These are phyloP conservation scores for Moricandia moricandioides DNA, from an alignment of 345 rosid species.

Conservation along the genomic window DNA sequence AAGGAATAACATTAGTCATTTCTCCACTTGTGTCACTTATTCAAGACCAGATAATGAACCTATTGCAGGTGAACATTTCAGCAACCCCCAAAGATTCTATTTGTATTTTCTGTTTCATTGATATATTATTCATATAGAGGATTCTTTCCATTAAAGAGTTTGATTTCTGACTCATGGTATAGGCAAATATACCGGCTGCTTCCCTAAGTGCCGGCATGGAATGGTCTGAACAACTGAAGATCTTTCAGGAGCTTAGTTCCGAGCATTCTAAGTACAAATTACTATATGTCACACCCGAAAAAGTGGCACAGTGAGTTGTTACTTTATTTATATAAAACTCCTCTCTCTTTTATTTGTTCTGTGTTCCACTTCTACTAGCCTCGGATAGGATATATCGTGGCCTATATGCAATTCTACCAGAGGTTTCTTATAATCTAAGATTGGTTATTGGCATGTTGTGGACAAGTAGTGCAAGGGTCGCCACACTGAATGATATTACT, in stretches of 20 bases:
- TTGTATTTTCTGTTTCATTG: constrained; percentile 7
- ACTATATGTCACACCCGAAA: constrained; percentile 95
- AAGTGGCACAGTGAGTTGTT: constrained; percentile 89
- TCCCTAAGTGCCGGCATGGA: constrained; percentile 92
- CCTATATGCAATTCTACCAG: constrained; percentile 1
- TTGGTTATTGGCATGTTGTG: constrained; percentile 5
- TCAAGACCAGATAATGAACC: constrained; percentile 98
- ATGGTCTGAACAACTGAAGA: constrained; percentile 94
- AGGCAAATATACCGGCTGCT: constrained; percentile 92
- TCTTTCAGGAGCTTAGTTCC: constrained; percentile 78
- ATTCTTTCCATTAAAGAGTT: constrained; percentile 5
- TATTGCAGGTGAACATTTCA: constrained; percentile 65
- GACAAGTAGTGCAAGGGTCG: background rate
- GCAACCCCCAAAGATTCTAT: constrained; percentile 7
- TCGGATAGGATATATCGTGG: too few relatives aligned
- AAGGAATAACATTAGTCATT: constrained; percentile 89
- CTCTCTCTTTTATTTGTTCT: background rate
- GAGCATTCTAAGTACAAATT: constrained; percentile 83
- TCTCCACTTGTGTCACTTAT: constrained; percentile 96
- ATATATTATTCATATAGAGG: constrained; percentile 12
- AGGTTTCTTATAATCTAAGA: constrained; percentile 7
- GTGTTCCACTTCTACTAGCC: too few relatives aligned
- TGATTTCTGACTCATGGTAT: constrained; percentile 27
- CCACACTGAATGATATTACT: constrained; percentile 12
- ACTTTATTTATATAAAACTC: background rate